Evolutionary conservation across 768 basidiomycete species (phyloP).

Genomic region (Suillus weaverae): DNA sequence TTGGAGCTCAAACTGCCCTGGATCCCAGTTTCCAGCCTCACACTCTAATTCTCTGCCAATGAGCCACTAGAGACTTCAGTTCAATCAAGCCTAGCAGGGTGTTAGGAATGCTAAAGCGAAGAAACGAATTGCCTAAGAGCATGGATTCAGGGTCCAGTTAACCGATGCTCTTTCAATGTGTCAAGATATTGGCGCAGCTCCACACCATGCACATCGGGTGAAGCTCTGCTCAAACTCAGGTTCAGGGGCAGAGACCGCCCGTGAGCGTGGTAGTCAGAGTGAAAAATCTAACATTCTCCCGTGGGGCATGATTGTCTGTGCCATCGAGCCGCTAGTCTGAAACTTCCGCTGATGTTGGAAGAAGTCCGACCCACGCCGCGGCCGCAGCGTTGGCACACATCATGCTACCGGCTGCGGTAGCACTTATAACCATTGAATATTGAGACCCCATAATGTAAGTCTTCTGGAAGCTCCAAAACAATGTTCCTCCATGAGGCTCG

Average conservation of each 20-base stretch:
- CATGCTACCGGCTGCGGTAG: neutral
- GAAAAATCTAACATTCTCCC: neutral
- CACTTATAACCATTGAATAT: neutral
- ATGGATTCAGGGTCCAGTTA: neutral
- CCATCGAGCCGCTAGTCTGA: neutral
- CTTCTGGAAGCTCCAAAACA: neutral
- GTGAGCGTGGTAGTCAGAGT: neutral
- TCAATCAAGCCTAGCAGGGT: neutral
- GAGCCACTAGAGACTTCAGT: neutral
- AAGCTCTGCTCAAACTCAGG: neutral
- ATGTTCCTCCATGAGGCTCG: neutral
- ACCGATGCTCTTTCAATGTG: neutral
- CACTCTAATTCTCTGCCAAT: neutral
- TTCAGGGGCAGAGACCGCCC: neutral
- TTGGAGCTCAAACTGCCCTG: neutral
- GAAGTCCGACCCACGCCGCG: neutral
- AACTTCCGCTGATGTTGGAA: neutral
- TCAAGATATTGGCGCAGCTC: no score
- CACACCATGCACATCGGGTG: neutral
- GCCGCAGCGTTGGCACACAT: neutral
- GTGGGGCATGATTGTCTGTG: neutral
- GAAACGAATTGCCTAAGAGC: neutral
- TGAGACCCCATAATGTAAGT: neutral
- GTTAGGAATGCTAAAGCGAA: neutral
- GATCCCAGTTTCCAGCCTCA: neutral